Conservation (phyloP, 345 rosid genomes). For the Corchorus olitorius region DNA sequence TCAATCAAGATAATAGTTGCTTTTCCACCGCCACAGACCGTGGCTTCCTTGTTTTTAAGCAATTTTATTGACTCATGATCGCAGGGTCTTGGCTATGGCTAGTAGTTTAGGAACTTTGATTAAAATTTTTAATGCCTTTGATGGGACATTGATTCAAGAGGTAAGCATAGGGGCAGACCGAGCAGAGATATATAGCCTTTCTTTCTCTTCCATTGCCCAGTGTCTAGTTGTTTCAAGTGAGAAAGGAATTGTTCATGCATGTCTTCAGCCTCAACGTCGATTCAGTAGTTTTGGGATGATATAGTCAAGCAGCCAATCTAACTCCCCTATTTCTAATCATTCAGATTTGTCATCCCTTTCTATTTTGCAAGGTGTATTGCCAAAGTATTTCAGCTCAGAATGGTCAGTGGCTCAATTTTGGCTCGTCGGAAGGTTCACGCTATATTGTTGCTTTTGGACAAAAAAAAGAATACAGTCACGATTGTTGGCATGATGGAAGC, state of each 20-base stretch:
- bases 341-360: conserved; percentile 57
- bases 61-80: conserved; percentile 86
- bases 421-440: conserved; percentile 69
- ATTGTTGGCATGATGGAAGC: conserved; percentile 89
- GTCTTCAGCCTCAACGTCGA: conserved; percentile 82
- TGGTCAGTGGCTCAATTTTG: conserved; percentile 96
- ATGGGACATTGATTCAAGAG: conserved; percentile 87
- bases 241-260: conserved; percentile 92
- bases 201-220: conserved; percentile 79
- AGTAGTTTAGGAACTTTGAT: conserved; percentile 90
- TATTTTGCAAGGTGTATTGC: conserved; percentile 86
- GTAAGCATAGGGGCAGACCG: conserved; percentile 97
- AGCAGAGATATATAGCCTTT: conserved; percentile 91
- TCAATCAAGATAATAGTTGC: conserved; percentile 50
- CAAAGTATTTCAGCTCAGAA: conserved; percentile 94
- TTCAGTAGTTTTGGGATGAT: conserved; percentile 51
- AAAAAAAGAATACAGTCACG: conserved; percentile 79
- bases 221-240: conserved; percentile 96
- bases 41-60: conserved; percentile 49
- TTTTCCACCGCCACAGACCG: conserved; percentile 41
- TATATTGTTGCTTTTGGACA: conserved; percentile 89
- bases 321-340: conserved; percentile 27
- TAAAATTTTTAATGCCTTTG: conserved; percentile 72
- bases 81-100: conserved; percentile 78
- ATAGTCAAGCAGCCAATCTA: conserved; percentile 35